phyloP scores from a whole-genome alignment of 2,329 filamentous ascomycete species.

The Beauveria varroae region DNA sequence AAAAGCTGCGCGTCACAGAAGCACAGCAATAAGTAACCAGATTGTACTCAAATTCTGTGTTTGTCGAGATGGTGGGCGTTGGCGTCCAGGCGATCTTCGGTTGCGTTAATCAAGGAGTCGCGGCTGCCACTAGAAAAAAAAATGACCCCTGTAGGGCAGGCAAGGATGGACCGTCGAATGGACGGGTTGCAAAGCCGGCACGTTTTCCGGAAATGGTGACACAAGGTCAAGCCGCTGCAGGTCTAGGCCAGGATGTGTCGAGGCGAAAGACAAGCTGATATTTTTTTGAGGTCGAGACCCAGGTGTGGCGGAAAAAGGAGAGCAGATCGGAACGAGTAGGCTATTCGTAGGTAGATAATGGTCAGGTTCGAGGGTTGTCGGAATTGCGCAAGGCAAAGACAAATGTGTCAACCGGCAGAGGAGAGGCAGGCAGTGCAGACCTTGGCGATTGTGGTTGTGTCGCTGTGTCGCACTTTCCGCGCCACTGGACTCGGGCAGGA shows the following conservation, averaged over 20 bases:
- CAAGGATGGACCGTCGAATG: constrained; percentile 3
- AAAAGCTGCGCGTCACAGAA: not conserved
- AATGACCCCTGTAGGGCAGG: not conserved
- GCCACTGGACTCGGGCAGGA: not conserved
- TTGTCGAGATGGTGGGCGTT: not conserved
- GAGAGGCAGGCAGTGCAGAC: not conserved
- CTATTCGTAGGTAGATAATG: not conserved
- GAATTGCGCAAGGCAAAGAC: not conserved
- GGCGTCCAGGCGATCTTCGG: not conserved
- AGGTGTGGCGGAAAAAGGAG: not conserved
- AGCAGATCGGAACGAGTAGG: not conserved
- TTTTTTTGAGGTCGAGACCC: not conserved
- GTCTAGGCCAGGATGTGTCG: not conserved
- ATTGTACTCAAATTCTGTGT: not conserved
- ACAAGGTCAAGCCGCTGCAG: constrained; percentile 1
- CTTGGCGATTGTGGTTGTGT: not conserved
- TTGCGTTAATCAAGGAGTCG: not conserved
- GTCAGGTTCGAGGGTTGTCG: not conserved
- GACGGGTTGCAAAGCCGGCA: constrained; percentile 1
- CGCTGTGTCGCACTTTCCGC: not conserved
- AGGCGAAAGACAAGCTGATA: not conserved
- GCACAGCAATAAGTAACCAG: not conserved
- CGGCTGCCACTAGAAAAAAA: not conserved
- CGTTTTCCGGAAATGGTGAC: constrained; percentile 3
- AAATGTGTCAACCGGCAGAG: not conserved